Evolutionary conservation across 1,284 basidiomycete species (phyloP).

Genomic region (Microbotryum saponariae): DNA sequence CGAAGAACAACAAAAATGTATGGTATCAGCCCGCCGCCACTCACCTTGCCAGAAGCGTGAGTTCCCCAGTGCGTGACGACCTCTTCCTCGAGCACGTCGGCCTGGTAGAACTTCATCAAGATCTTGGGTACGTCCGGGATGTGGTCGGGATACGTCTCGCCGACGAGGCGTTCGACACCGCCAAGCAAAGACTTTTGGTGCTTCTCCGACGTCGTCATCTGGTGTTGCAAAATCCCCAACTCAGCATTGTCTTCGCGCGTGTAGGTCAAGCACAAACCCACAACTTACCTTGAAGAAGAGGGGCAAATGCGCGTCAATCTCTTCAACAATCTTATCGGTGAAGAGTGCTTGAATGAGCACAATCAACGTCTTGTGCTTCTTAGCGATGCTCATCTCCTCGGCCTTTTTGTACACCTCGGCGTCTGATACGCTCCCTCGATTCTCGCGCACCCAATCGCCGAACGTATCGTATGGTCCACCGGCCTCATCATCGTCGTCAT

Average conservation of each 20-base stretch:
- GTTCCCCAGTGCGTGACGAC: conserved; percentile 88
- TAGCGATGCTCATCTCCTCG: conserved; percentile 84
- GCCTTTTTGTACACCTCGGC: conserved; percentile 79
- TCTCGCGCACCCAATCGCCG: conserved; percentile 78
- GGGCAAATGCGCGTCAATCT: conserved; percentile 66
- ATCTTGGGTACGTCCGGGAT: conserved; percentile 74
- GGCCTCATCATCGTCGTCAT: conserved; percentile 73
- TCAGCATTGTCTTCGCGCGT: too few species aligned
- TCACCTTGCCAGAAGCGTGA: conserved; percentile 75
- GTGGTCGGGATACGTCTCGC: conserved; percentile 55
- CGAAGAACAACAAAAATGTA: conserved; percentile 36
- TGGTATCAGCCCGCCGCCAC: neutral
- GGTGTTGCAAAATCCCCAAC: neutral
- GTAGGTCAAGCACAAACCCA: neutral
- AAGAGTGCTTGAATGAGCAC: conserved; percentile 84
- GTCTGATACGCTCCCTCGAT: conserved; percentile 51
- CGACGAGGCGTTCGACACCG: conserved; percentile 76
- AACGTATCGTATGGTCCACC: conserved; percentile 80
- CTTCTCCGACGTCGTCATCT: conserved; percentile 62
- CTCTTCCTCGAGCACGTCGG: conserved; percentile 86
- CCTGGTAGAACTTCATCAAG: conserved; percentile 90
- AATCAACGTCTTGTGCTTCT: conserved; percentile 87
- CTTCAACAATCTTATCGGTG: conserved; percentile 62
- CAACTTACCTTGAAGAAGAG: conserved; percentile 67
- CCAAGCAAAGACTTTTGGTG: conserved; percentile 91